Base-by-base conservation (phyloP, 1,284 basidiomycete species). In the Ceratobasidium sp. region DNA sequence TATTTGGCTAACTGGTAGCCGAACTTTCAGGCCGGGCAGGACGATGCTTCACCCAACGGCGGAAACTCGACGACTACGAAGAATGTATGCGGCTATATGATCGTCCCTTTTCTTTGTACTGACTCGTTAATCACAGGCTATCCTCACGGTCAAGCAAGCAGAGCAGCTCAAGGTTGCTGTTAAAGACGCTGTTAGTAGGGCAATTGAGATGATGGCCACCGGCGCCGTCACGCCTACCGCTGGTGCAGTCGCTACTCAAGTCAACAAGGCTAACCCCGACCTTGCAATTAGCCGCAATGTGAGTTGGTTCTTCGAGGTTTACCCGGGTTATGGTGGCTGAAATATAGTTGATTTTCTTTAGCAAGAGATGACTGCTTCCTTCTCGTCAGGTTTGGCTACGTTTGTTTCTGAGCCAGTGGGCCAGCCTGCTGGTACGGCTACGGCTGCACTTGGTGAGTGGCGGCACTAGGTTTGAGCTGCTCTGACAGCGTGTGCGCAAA, bases 21-120 rank as follows among this genome's bases (percentile, higher is more conserved):
- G 29, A 37, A 27, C 34, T 8, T 31, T 24, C n/a, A 72, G 68
- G 68, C 68, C 2, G 68, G 68, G 48, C 68, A 72, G 34, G 68
- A 72, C n/a, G 68, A 72, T 51, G 34, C 56, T 27, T 72, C 68
- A 14, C 24, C 68, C 27, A 72, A 46, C 27, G 68, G 68, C 31
- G 68, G 68, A 51, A 72, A 72, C 46, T 72, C 68, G 27, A 61
- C 68, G 29, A 72, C 68, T n/a, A n/a, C 68, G 3, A 72, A 72
- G 46, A 61, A 51, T 19, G 68, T 61, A 51, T 2, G 68, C 31
- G 41, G 19, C 27, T 51, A 29, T 9, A 29, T 58, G 29, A 19
- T 5, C 31, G 34, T 5, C n/a, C 31, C 8, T 16, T 19, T 29
- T 46, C 2, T 19, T 24, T 43, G 22, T 16, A 16, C 43, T 72